Evolutionary conservation across 345 rosid genomes (phyloP).

Genomic region (Citrus unshiu): DNA sequence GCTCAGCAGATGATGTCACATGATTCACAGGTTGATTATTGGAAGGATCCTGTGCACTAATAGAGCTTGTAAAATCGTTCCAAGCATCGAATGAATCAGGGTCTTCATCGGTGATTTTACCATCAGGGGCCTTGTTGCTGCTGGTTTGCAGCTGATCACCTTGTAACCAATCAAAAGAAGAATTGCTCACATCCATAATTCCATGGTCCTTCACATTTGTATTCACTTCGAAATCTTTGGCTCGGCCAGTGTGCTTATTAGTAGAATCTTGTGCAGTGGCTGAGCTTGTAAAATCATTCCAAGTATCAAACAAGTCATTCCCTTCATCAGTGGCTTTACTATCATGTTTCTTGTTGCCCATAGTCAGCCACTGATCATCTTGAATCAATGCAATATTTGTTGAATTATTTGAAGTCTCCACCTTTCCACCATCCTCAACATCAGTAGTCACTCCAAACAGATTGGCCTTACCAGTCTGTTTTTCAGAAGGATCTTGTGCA

Average conservation of each 20-base stretch:
- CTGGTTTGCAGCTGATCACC: constrained; percentile 35
- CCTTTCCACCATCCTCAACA: constrained; percentile 11
- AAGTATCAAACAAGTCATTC: constrained; percentile 50
- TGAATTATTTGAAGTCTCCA: constrained; percentile 14
- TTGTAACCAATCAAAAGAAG: constrained; percentile 21
- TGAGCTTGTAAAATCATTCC: constrained; percentile 67
- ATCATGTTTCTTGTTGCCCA: constrained; percentile 22
- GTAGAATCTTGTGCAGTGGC: constrained; percentile 16
- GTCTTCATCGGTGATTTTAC: constrained; percentile 31
- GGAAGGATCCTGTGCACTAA: constrained; percentile 25
- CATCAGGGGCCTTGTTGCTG: constrained; percentile 22
- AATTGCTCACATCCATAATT: constrained; percentile 2
- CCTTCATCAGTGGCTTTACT: constrained; percentile 31
- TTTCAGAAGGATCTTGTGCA: constrained; percentile 30
- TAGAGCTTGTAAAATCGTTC: constrained; percentile 61
- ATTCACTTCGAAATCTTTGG: constrained; percentile 8
- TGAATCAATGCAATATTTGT: constrained; percentile 19
- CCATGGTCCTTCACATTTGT: constrained; percentile 4
- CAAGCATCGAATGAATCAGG: constrained; percentile 57
- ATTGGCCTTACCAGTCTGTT: constrained; percentile 14
- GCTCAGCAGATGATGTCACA: constrained; percentile 25
- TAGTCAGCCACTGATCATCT: constrained; percentile 36
- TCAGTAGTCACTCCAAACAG: constrained; percentile 12
- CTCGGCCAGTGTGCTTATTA: neutral
- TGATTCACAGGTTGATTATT: constrained; percentile 6